Evolutionary conservation across 192 early-diverging fungal genomes (phyloP).

Genomic region (Entomortierella lignicola): DNA sequence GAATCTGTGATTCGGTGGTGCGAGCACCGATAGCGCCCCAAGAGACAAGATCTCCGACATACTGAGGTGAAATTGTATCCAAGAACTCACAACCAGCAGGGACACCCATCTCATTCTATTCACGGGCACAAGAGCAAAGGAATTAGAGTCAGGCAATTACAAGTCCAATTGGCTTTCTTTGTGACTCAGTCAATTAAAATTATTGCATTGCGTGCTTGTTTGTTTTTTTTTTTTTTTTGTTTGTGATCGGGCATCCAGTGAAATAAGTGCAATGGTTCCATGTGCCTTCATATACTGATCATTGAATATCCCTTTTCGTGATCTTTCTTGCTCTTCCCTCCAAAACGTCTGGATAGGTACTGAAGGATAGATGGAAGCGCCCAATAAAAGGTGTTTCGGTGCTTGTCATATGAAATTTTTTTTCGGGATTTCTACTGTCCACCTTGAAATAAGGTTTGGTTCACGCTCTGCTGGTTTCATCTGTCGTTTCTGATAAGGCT

Average conservation of each 20-base stretch:
- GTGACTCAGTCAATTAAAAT: background rate
- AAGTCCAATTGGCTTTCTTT: background rate
- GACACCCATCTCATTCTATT: conserved; percentile 74
- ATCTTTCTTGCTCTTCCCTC: conserved; percentile 2
- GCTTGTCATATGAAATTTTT: too few species aligned
- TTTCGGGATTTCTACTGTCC: background rate
- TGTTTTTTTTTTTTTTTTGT: background rate
- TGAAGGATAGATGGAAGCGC: too few species aligned
- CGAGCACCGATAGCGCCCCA: conserved; percentile 88
- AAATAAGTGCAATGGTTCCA: background rate
- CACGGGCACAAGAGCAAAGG: background rate
- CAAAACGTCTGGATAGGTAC: too few species aligned
- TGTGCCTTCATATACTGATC: too few species aligned
- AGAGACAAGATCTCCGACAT: conserved; percentile 78
- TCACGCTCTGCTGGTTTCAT: conserved; percentile 1
- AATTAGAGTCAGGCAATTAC: background rate
- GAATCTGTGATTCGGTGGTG: conserved; percentile 87
- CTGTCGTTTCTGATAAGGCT: background rate
- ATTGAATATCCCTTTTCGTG: too few species aligned
- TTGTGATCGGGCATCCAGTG: background rate
- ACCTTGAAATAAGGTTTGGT: conserved; percentile 27
- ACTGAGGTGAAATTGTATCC: conserved; percentile 87
- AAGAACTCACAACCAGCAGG: conserved; percentile 83
- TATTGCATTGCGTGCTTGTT: background rate
- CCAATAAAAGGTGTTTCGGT: too few species aligned